A percentile compares a stretch with the other conserved stretches of the same genome.
Evolutionary conservation across 2,329 filamentous ascomycete species (phyloP).

Genomic region (Periconia sp.): DNA sequence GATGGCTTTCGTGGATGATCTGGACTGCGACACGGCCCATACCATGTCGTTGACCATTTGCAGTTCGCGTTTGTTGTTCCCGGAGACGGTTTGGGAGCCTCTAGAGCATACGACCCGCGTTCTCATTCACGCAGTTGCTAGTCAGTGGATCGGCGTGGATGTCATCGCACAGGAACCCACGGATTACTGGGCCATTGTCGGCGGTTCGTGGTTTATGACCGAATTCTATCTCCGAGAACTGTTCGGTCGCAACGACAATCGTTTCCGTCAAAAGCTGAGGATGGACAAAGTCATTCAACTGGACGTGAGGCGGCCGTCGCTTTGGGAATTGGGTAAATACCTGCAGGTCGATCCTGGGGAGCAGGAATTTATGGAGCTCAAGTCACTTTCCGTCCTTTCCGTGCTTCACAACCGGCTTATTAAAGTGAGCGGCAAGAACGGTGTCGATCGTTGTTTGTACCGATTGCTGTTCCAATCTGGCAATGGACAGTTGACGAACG

Average conservation of each 20-base stretch:
- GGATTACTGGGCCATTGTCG: constrained; percentile 88
- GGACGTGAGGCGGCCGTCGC: constrained; percentile 79
- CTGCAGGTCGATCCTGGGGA: constrained; percentile 83
- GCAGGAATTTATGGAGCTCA: constrained; percentile 85
- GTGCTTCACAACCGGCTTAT: constrained; percentile 89
- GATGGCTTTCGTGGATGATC: constrained; percentile 90
- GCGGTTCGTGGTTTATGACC: constrained; percentile 92
- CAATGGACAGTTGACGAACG: constrained; percentile 72
- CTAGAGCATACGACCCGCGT: constrained; percentile 79
- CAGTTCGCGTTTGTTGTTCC: constrained; percentile 82
- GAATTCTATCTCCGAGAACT: constrained; percentile 88
- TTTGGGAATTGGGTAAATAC: constrained; percentile 76
- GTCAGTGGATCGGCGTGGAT: constrained; percentile 92
- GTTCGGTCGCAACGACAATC: constrained; percentile 92
- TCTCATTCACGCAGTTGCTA: constrained; percentile 80
- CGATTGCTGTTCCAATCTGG: constrained; percentile 85
- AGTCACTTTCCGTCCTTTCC: constrained; percentile 87
- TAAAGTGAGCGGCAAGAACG: constrained; percentile 83
- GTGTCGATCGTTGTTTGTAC: constrained; percentile 81
- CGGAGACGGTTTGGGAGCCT: constrained; percentile 80
- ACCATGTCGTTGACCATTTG: constrained; percentile 84
- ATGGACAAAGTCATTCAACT: constrained; percentile 79
- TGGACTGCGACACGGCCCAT: constrained; percentile 72
- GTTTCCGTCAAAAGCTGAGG: constrained; percentile 83
- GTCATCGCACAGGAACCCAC: constrained; percentile 79